These are phyloP conservation scores for Solanum ossicruentum DNA, from an alignment of 257 asterid species.

Conservation along the genomic window DNA sequence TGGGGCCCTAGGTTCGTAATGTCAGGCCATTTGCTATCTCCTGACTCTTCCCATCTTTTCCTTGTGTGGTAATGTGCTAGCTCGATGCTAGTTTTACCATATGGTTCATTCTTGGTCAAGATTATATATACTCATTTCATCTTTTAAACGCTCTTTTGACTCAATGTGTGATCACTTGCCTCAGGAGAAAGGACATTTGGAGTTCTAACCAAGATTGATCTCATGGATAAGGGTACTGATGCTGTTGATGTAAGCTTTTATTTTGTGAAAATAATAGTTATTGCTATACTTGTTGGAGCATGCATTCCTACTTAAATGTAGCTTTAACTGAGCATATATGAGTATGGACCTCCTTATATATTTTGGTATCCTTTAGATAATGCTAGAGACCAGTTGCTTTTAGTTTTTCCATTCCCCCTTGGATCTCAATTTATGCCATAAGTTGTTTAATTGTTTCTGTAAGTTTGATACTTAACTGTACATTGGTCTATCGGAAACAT, in stretches of 20 bases:
- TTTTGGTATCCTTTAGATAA: neutral
- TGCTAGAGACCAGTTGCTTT: neutral
- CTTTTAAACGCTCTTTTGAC: neutral
- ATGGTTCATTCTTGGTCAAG: neutral
- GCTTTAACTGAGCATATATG: neutral
- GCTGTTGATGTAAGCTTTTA: slow-evolving; percentile 15
- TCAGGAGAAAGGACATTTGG: slow-evolving; percentile 23
- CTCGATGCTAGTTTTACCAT: neutral
- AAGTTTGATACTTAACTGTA: neutral
- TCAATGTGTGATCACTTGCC: neutral
- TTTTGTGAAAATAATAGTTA: neutral
- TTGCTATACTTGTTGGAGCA: neutral
- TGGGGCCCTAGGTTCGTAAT: neutral
- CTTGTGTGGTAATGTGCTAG: neutral
- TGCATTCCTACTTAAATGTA: neutral
- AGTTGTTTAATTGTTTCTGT: neutral
- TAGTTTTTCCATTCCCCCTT: neutral
- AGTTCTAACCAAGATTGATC: slow-evolving; percentile 21
- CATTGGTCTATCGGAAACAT: neutral
- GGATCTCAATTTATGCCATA: neutral
- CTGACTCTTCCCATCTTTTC: neutral
- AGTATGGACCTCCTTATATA: neutral
- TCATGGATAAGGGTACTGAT: slow-evolving; percentile 24
- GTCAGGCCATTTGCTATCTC: neutral
- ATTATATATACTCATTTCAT: neutral